These are phyloP conservation scores for Hypoxylon lienhwacheense DNA, from an alignment of 495 filamentous ascomycete species.

Conservation along the genomic window DNA sequence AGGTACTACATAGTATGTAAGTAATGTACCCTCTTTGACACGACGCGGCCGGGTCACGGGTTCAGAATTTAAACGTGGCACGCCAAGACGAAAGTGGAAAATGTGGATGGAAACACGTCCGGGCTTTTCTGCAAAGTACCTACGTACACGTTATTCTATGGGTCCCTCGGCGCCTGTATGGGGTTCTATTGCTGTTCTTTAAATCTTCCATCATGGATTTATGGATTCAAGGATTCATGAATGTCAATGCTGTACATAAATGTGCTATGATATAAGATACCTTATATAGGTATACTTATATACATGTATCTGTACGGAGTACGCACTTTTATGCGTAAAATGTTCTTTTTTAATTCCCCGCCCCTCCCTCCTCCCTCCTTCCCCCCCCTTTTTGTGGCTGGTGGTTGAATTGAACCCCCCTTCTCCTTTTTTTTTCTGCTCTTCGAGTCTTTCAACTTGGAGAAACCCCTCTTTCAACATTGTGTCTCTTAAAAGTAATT, in stretches of 20 bases:
- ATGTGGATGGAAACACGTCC: slow-evolving; percentile 31
- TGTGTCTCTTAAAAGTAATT: too few relatives aligned
- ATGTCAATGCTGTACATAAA: too few relatives aligned
- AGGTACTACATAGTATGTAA: slow-evolving; percentile 2
- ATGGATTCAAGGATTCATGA: too few relatives aligned
- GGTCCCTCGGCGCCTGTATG: slow-evolving; percentile 27
- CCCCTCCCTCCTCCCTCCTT: slow-evolving; percentile 27
- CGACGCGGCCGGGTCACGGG: slow-evolving; percentile 32
- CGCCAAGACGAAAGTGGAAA: slow-evolving; percentile 32
- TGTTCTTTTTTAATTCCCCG: slow-evolving; percentile 25
- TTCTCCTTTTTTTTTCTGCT: not conserved
- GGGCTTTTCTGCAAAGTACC: slow-evolving; percentile 18
- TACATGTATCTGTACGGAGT: too few relatives aligned
- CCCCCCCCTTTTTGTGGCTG: slow-evolving; percentile 34
- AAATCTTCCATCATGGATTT: slow-evolving; percentile 25
- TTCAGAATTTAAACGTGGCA: slow-evolving; percentile 32
- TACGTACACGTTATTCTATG: too few relatives aligned
- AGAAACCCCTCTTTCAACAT: slow-evolving; percentile 17
- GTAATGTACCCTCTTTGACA: slow-evolving; percentile 23
- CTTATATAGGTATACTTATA: too few relatives aligned
- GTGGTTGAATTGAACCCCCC: slow-evolving; percentile 14
- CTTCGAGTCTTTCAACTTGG: not conserved
- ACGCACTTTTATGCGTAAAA: too few relatives aligned
- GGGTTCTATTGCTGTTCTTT: slow-evolving; percentile 31
- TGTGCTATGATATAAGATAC: too few relatives aligned